Evolutionary conservation across 495 filamentous ascomycete species (phyloP).

Genomic region (Neurospora sp.): DNA sequence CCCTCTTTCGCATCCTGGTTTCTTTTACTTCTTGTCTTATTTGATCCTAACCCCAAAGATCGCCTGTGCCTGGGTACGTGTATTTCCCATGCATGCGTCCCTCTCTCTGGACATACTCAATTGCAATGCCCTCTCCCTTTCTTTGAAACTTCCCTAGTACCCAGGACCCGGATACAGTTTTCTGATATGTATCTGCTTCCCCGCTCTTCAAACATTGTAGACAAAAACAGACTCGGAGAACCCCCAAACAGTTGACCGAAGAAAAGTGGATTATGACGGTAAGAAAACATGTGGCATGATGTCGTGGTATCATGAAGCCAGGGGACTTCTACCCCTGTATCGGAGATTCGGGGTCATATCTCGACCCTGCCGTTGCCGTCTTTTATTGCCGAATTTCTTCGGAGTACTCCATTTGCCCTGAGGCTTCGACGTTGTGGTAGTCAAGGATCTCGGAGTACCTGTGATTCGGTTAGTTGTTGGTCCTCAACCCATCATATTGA

Average conservation of each 20-base stretch:
- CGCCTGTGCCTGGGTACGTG: not conserved
- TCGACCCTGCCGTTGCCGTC: not conserved
- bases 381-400: conserved; percentile 30
- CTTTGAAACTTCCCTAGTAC: not conserved
- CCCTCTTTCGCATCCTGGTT: not conserved
- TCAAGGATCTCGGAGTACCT: conserved; percentile 99
- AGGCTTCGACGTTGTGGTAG: conserved; percentile 87
- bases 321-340: conserved; percentile 4
- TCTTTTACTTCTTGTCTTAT: not conserved
- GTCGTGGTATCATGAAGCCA: conserved; percentile 13
- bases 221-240: conserved; percentile 3
- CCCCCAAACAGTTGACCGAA: conserved; percentile 1
- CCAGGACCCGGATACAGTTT: not conserved
- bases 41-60: not conserved
- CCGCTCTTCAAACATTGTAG: not conserved
- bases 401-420: conserved; percentile 15
- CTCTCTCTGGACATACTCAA: not conserved
- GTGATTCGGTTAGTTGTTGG: not conserved
- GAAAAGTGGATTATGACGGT: not conserved
- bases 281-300: conserved; percentile 8
- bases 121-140: not conserved
- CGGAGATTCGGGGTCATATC: not conserved
- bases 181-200: not conserved
- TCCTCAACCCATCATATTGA: not conserved
- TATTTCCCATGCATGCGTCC: not conserved